Evolutionary conservation across 805 yeast species (phyloP).

Genomic region (Saturnispora gosingensis): DNA sequence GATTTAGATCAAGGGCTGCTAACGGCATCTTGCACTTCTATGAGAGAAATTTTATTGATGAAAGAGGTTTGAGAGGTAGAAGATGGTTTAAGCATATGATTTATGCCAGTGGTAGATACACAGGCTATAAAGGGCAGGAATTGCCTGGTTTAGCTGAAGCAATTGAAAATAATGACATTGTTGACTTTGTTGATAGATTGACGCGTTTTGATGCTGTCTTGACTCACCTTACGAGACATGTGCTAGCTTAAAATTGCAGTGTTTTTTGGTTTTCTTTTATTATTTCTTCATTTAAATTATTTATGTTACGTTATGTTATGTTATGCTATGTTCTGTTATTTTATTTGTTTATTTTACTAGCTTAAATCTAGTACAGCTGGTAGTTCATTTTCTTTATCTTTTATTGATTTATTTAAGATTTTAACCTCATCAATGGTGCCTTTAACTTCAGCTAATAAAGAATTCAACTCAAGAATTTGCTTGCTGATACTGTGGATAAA

Average conservation of each 20-base stretch:
- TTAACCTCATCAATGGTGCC: background rate
- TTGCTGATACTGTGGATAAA: background rate
- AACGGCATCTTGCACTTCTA: conserved; percentile 34
- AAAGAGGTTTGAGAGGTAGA: conserved; percentile 41
- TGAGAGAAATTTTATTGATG: conserved; percentile 39
- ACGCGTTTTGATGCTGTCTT: conserved; percentile 10
- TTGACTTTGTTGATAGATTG: conserved; percentile 24
- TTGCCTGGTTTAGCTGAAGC: conserved; percentile 50
- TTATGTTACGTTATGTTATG: background rate
- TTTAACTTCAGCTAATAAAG: background rate
- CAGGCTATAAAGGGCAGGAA: conserved; percentile 52
- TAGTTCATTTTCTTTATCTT: background rate
- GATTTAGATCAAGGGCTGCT: conserved; percentile 19
- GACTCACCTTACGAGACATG: conserved; percentile 2
- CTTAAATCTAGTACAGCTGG: background rate
- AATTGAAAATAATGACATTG: conserved; percentile 36
- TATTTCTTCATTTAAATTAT: background rate
- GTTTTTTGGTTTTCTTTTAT: background rate
- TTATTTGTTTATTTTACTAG: background rate
- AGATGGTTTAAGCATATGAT: conserved; percentile 51
- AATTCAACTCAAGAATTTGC: background rate
- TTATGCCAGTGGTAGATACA: conserved; percentile 51
- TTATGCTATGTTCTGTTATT: background rate
- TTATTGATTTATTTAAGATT: background rate
- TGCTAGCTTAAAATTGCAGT: background rate